These are phyloP conservation scores for Phialophora tarda DNA, from an alignment of 2,329 filamentous ascomycete species.

Conservation along the genomic window DNA sequence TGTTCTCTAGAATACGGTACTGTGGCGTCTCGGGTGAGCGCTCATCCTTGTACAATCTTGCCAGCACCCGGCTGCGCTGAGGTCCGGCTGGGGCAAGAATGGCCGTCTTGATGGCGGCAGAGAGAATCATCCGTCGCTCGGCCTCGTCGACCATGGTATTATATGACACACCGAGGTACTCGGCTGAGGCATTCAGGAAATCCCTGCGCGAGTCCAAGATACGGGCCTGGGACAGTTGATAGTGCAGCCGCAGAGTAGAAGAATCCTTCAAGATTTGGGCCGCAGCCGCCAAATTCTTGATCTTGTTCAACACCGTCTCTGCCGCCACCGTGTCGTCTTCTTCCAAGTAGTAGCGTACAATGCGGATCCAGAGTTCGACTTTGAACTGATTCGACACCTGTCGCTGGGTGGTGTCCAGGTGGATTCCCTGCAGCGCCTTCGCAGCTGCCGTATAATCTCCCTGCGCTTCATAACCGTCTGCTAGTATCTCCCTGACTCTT, in stretches of 20 bases:
- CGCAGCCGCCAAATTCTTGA: conserved; percentile 80
- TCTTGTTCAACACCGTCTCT: conserved; percentile 87
- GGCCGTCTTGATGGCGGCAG: conserved; percentile 87
- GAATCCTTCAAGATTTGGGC: conserved; percentile 68
- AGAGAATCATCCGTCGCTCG: conserved; percentile 82
- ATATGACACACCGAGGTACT: conserved; percentile 87
- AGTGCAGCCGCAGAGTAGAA: conserved; percentile 77
- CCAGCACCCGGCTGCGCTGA: conserved; percentile 76
- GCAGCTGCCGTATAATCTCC: conserved; percentile 84
- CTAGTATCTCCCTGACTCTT: conserved; percentile 77
- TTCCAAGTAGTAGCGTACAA: conserved; percentile 92
- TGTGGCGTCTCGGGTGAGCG: conserved; percentile 75
- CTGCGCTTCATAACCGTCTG: conserved; percentile 78
- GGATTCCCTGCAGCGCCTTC: conserved; percentile 77
- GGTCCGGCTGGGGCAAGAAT: conserved; percentile 92
- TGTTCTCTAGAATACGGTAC: conserved; percentile 91
- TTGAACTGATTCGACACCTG: conserved; percentile 81
- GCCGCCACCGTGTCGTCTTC: conserved; percentile 87
- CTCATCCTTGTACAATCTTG: conserved; percentile 91
- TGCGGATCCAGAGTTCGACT: conserved; percentile 86
- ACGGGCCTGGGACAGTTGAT: conserved; percentile 87
- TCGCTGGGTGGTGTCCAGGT: conserved; percentile 86
- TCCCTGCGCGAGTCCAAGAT: conserved; percentile 89
- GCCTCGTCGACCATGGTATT: conserved; percentile 79
- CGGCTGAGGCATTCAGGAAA: conserved; percentile 84